A percentile compares a stretch with the other conserved stretches of the same genome.
These are phyloP conservation scores for Euphorbia lathyris DNA, from an alignment of 345 rosid genomes.

Conservation along the genomic window DNA sequence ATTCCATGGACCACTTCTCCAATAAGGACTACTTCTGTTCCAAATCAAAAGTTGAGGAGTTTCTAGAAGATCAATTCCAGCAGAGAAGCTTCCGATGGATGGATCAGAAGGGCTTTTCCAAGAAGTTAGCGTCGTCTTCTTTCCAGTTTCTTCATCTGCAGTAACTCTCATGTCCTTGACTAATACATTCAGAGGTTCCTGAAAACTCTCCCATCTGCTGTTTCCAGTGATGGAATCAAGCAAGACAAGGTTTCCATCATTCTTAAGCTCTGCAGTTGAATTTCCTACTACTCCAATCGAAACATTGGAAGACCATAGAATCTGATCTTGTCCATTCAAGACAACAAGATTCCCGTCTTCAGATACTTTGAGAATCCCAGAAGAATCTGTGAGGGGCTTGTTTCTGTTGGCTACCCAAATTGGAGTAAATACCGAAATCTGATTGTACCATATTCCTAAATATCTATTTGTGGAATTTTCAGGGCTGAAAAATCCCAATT, in stretches of 20 bases:
- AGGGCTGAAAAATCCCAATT: constrained; percentile 16
- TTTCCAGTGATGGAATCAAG: constrained; percentile 21
- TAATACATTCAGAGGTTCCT: constrained; percentile 32
- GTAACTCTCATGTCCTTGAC: constrained; percentile 39
- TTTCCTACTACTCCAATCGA: constrained; percentile 4
- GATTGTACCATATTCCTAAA: constrained; percentile 14
- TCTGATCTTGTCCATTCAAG: constrained; percentile 28
- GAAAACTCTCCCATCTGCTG: constrained; percentile 58
- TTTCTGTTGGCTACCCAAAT: constrained; percentile 19
- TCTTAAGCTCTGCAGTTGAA: constrained; percentile 38
- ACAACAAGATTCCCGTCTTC: constrained; percentile 43
- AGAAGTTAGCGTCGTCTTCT: constrained; percentile 33
- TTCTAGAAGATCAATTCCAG: constrained; percentile 23
- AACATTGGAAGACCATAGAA: constrained; percentile 54
- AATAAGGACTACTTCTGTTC: constrained; percentile 36
- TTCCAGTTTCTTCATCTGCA: constrained; percentile 22
- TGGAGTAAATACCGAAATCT: background rate
- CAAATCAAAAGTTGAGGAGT: constrained; percentile 38
- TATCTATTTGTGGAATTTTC: constrained; percentile 2
- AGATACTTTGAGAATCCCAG: constrained; percentile 42
- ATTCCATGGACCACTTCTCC: constrained; percentile 70
- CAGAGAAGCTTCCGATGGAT: constrained; percentile 41
- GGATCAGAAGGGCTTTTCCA: constrained; percentile 58
- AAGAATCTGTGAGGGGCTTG: constrained; percentile 19
- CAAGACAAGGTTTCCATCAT: constrained; percentile 52